Evolutionary conservation across 176 grass and related monocot genomes (phyloP).

Genomic region (Themeda triandra): DNA sequence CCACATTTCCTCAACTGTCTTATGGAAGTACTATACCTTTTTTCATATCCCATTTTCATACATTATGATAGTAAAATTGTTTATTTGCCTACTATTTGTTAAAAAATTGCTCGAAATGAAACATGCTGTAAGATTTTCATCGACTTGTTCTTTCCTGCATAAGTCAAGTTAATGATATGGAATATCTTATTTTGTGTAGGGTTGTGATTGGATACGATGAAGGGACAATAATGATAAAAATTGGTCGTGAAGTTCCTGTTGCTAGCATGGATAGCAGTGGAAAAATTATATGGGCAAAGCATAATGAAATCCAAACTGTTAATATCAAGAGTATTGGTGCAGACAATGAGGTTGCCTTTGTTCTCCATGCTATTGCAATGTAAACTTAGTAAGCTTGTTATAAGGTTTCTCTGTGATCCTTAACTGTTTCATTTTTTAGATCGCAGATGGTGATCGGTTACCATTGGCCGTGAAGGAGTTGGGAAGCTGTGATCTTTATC

Average conservation of each 20-base stretch:
- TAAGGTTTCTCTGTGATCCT: not conserved
- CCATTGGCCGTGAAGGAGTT: conserved; percentile 92
- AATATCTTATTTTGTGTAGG: conserved; percentile 38
- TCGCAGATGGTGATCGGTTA: conserved; percentile 86
- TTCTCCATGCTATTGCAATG: conserved; percentile 20
- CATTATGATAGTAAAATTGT: not conserved
- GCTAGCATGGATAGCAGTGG: conserved; percentile 97
- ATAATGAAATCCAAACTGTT: conserved; percentile 97
- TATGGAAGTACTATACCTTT: not conserved
- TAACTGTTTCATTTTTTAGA: conserved; percentile 43
- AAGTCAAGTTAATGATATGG: conserved; percentile 13
- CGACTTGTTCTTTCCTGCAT: conserved; percentile 7
- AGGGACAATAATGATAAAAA: conserved; percentile 99
- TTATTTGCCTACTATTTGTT: not conserved
- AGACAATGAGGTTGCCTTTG: conserved; percentile 76
- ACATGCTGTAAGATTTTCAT: conserved; percentile 8
- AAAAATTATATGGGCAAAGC: conserved; percentile 99
- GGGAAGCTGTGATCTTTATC: conserved; percentile 99
- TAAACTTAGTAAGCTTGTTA: conserved; percentile 5
- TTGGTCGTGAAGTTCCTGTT: conserved; percentile 97
- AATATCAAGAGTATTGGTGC: conserved; percentile 95
- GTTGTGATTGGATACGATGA: conserved; percentile 98
- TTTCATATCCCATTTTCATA: not conserved
- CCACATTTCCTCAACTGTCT: not conserved
- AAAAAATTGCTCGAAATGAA: not conserved